These are phyloP conservation scores for Gamarada debralockiae DNA, from an alignment of 495 filamentous ascomycete species.

Conservation along the genomic window DNA sequence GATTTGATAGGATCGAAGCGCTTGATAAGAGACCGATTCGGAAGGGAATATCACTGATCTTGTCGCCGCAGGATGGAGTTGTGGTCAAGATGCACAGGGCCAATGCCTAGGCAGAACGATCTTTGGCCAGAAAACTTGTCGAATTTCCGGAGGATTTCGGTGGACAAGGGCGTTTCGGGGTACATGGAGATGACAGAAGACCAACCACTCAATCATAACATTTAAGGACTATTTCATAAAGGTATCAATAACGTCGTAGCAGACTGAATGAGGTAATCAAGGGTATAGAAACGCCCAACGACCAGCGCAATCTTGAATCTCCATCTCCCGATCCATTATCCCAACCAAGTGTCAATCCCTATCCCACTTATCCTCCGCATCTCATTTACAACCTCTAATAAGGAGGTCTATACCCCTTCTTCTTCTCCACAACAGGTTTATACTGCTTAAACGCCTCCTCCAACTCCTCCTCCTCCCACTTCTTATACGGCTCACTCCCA, in stretches of 20 bases:
- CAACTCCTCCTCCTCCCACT: conserved; percentile 23
- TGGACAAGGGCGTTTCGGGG: not conserved
- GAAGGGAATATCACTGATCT: conserved; percentile 11
- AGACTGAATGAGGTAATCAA: not conserved
- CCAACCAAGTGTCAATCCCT: no score
- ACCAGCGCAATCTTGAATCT: no score
- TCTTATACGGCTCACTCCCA: conserved; percentile 18
- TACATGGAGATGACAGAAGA: no score
- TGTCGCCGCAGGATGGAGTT: conserved; percentile 13
- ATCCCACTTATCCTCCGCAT: not conserved
- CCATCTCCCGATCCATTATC: not conserved
- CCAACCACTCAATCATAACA: no score
- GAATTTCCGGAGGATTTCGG: no score
- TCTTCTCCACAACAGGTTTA: conserved; percentile 6
- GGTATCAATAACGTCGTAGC: no score
- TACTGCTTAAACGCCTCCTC: conserved; percentile 16
- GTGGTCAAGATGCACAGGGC: conserved; percentile 17
- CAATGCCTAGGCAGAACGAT: not conserved
- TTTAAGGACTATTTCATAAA: no score
- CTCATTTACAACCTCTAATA: not conserved
- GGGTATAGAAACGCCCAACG: not conserved
- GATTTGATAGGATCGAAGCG: conserved; percentile 53
- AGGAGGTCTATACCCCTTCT: conserved; percentile 5
- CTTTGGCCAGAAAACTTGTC: no score
- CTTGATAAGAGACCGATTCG: conserved; percentile 22